Percentiles rank a stretch among this genome's conserved stretches.
Conservation (phyloP, 1,284 basidiomycete genomes). For the Fistulinella cinereoalba region DNA sequence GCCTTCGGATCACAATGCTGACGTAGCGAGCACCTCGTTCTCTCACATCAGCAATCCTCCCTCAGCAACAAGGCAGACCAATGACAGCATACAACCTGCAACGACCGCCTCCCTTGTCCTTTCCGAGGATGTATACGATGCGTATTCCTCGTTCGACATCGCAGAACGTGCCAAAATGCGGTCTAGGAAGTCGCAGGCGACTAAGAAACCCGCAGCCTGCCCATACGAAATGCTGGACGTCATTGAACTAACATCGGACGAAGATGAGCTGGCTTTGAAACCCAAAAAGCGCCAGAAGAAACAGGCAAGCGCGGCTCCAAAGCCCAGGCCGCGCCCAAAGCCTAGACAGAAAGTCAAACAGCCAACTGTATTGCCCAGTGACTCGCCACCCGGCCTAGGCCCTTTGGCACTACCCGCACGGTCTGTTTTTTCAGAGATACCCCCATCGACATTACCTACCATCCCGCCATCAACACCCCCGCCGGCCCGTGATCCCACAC, state of each 20-base stretch:
- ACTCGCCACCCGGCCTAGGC: constrained; percentile 5
- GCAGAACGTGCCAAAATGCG: constrained; percentile 49
- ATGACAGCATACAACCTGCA: constrained; percentile 24
- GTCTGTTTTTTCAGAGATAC: constrained; percentile 9
- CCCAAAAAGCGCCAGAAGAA: constrained; percentile 31
- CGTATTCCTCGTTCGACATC: constrained; percentile 34
- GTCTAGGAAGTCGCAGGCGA: constrained; percentile 28
- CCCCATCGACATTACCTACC: constrained; percentile 24
- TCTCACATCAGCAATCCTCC: constrained; percentile 28
- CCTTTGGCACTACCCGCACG: not conserved
- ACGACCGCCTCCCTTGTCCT: constrained; percentile 5
- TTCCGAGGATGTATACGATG: constrained; percentile 15
- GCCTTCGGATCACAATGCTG: not conserved
- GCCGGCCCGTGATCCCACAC: constrained; percentile 19
- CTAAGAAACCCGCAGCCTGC: constrained; percentile 10
- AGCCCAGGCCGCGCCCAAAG: constrained; percentile 11
- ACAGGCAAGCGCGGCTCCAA: constrained; percentile 7
- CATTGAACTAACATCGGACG: constrained; percentile 35
- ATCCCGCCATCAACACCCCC: constrained; percentile 29
- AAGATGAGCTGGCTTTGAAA: constrained; percentile 30
- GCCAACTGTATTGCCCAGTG: constrained; percentile 1
- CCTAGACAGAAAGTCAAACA: constrained; percentile 21
- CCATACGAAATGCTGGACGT: constrained; percentile 18
- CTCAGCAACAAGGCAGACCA: constrained; percentile 8
- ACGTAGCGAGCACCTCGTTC: constrained; percentile 11